phyloP scores from a whole-genome alignment of 1,139 yeast species.

The Saccharomyces uvarum region DNA sequence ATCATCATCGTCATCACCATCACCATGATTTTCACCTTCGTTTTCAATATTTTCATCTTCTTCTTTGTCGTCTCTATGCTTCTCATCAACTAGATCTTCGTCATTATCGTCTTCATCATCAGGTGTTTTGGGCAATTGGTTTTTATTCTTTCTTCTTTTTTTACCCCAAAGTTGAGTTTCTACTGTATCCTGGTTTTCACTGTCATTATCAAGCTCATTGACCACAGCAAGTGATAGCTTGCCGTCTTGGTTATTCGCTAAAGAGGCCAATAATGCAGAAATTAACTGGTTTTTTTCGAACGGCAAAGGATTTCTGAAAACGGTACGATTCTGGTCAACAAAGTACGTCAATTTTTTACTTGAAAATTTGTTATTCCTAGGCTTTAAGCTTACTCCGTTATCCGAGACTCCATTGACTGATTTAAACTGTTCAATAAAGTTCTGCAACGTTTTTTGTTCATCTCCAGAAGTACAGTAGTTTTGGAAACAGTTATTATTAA shows the following conservation, averaged over 20 bases:
- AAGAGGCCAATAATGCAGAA: conserved; percentile 3
- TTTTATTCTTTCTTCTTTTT: conserved; percentile 5
- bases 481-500: conserved; percentile 11
- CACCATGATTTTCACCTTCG: not conserved
- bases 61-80: not conserved
- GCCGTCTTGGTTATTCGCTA: not conserved
- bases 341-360: conserved; percentile 3
- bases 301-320: conserved; percentile 11
- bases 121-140: not conserved
- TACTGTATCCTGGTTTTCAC: not conserved
- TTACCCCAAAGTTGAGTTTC: conserved; percentile 6
- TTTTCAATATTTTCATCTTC: conserved; percentile 4
- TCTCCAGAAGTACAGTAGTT: conserved; percentile 7
- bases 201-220: not conserved
- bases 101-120: not conserved
- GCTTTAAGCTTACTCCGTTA: not conserved
- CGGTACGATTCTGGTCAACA: not conserved
- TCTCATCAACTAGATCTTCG: not conserved
- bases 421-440: not conserved
- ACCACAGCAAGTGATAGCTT: not conserved
- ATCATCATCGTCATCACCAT: not conserved
- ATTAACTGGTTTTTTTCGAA: conserved; percentile 10
- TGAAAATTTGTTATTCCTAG: conserved; percentile 4
- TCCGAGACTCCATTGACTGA: not conserved
- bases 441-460: not conserved